Base-by-base conservation (phyloP, 1,139 yeast genomes). In the Eremothecium sinecaudum region DNA sequence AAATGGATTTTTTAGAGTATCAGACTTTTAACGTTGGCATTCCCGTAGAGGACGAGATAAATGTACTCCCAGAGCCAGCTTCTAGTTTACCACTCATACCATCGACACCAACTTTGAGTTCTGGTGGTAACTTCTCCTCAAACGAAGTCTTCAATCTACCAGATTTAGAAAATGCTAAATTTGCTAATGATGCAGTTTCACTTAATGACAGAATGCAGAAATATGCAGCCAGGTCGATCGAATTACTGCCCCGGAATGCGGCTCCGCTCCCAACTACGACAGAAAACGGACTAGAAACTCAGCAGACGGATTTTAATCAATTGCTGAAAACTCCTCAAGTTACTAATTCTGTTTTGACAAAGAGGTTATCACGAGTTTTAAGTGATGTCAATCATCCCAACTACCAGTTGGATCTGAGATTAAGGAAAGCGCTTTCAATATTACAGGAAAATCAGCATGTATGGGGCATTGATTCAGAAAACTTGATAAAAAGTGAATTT, bases 401-500 rank as follows among this genome's bases (percentile, higher is more conserved):
- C 45, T 49, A 8, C 54, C 68, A 11, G 54, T 71, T 28, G 53
- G 73, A 47, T 70, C 71, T 35, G 59, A 42, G 49, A 15, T 19
- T 53, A 5, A 45, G 53, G 31, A 51, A 48, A 23, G 48, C 79
- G 2, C 61, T 79, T 36, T 48, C 57, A 3, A 47, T 67, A 2
- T 50, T 77, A 16, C 77, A 77, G 31, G 40, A 39, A 35, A 57
- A 61, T 14, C 65, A 64, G 34, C 52, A 56, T 3, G 53, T 50
- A 10, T 41, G 61, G 16, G 49, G 56, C 15, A 37, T 61, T 5
- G 62, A 63, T 30, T 50, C 53, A 33, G 52, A 59, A 14, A 54
- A 63, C 23, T 52, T 76, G 29, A 66, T 73, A 8, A 68, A 69
- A 28, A 66, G 80, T 0, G 78, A 73, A 7, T 56, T 73, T 18